Conservation (phyloP, 495 filamentous ascomycete species). For the Cryomyces antarcticus region DNA sequence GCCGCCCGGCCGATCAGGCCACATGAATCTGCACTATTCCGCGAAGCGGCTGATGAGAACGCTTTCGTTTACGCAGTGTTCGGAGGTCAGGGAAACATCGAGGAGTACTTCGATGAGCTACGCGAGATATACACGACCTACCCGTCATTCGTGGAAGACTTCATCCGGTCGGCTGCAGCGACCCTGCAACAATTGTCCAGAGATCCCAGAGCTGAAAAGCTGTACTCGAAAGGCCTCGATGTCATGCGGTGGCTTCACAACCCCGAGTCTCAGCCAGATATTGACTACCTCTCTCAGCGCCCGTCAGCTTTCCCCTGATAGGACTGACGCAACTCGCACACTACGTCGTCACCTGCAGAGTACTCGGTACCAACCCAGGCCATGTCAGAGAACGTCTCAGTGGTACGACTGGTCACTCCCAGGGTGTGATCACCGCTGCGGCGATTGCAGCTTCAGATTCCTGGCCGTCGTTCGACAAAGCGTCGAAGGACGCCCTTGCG, state of each 20-base stretch:
- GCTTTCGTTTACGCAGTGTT: conserved; percentile 81
- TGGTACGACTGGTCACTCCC: conserved; percentile 90
- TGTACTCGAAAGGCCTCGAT: conserved; percentile 90
- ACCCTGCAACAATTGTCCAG: conserved; percentile 67
- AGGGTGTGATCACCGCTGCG: conserved; percentile 87
- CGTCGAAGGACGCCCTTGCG: conserved; percentile 57
- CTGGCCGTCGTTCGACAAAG: conserved; percentile 75
- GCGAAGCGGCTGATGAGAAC: conserved; percentile 59
- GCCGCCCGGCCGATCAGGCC: conserved; percentile 62
- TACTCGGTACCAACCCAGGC: conserved; percentile 68
- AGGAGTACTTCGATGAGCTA: conserved; percentile 97
- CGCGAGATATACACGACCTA: conserved; percentile 81
- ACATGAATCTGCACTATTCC: conserved; percentile 82
- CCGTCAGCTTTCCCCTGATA: conserved; percentile 91
- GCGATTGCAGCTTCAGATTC: conserved; percentile 67
- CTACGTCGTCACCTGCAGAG: conserved; percentile 80
- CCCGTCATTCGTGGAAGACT: conserved; percentile 67
- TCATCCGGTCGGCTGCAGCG: conserved; percentile 58
- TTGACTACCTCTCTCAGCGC: conserved; percentile 89
- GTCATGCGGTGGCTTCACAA: conserved; percentile 81
- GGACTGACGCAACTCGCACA: conserved; percentile 89
- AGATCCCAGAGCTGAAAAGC: conserved; percentile 73
- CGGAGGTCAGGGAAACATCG: conserved; percentile 97
- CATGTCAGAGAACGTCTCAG: conserved; percentile 60
- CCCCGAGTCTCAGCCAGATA: conserved; percentile 72